A percentile compares a stretch with the other conserved stretches of the same genome.
Evolutionary conservation across 2,329 filamentous ascomycete genomes (phyloP).

Genomic region (Claviceps maximensis): DNA sequence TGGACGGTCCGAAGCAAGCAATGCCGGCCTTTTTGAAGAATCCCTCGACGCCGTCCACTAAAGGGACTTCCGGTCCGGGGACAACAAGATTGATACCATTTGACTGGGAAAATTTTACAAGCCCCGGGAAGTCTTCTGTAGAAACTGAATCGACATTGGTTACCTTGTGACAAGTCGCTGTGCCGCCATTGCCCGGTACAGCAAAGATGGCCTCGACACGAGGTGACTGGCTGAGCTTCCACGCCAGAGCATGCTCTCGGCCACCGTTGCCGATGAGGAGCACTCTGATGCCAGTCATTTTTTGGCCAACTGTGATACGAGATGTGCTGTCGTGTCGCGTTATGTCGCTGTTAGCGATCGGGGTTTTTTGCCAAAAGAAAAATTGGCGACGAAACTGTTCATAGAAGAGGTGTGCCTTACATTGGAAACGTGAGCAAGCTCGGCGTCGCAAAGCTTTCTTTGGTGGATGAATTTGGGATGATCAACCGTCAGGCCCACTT

Average conservation of each 20-base stretch:
- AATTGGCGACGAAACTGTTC: not conserved
- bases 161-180: constrained; percentile 55
- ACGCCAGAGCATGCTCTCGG: constrained; percentile 85
- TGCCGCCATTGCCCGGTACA: constrained; percentile 78
- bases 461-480: not conserved
- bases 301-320: not conserved
- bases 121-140: constrained; percentile 61
- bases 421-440: not conserved
- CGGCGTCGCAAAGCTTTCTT: not conserved
- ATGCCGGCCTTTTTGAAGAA: constrained; percentile 67
- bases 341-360: not conserved
- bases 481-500: not conserved
- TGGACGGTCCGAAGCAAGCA: constrained; percentile 72
- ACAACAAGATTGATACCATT: constrained; percentile 71
- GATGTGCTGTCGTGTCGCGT: not conserved
- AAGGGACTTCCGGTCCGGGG: constrained; percentile 83
- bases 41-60: constrained; percentile 79
- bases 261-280: constrained; percentile 89
- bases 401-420: not conserved
- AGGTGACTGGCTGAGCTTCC: constrained; percentile 79
- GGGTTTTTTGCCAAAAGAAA: not conserved
- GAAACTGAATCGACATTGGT: constrained; percentile 58
- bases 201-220: constrained; percentile 62
- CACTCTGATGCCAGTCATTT: constrained; percentile 42
- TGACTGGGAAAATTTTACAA: constrained; percentile 62